Evolutionary conservation across 1,284 basidiomycete species (phyloP).

Genomic region (Ganoderma sinense): DNA sequence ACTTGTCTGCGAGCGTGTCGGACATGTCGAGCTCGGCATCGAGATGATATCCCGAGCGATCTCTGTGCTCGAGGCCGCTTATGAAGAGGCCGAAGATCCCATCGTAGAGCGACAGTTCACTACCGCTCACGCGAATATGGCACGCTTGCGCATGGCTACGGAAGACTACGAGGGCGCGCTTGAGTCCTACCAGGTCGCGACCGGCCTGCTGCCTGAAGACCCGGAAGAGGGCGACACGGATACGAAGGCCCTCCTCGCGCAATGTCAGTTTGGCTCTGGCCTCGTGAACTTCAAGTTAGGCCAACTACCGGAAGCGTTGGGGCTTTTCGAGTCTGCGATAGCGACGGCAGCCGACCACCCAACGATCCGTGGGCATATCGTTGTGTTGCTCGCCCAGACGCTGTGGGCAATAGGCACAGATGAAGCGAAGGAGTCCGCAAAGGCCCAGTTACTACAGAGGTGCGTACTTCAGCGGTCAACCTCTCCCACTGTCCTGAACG

Average conservation of each 20-base stretch:
- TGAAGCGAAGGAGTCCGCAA: slow-evolving; percentile 80
- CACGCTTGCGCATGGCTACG: slow-evolving; percentile 74
- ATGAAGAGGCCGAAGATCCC: slow-evolving; percentile 87
- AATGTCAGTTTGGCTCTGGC: slow-evolving; percentile 77
- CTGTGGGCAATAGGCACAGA: slow-evolving; percentile 84
- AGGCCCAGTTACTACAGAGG: slow-evolving; percentile 87
- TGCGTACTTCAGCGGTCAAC: slow-evolving; percentile 37
- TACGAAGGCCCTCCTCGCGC: slow-evolving; percentile 57
- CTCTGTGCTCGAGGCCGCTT: slow-evolving; percentile 81
- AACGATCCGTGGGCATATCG: slow-evolving; percentile 70
- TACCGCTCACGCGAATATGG: slow-evolving; percentile 86
- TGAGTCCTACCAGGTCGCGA: slow-evolving; percentile 76
- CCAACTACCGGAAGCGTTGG: slow-evolving; percentile 70
- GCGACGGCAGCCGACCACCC: slow-evolving; percentile 58
- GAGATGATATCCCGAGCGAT: slow-evolving; percentile 73
- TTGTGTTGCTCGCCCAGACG: slow-evolving; percentile 79
- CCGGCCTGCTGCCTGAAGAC: slow-evolving; percentile 70
- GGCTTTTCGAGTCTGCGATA: slow-evolving; percentile 72
- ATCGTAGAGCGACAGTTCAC: slow-evolving; percentile 82
- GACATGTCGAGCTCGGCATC: slow-evolving; percentile 70
- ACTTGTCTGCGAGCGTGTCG: slow-evolving; percentile 87
- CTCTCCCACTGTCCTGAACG: background rate
- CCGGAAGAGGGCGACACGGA: slow-evolving; percentile 26
- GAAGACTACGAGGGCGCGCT: slow-evolving; percentile 68
- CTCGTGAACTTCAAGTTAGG: slow-evolving; percentile 75